Evolutionary conservation across 208 protist species (phyloP).

Genomic region (Trypanosoma avium): DNA sequence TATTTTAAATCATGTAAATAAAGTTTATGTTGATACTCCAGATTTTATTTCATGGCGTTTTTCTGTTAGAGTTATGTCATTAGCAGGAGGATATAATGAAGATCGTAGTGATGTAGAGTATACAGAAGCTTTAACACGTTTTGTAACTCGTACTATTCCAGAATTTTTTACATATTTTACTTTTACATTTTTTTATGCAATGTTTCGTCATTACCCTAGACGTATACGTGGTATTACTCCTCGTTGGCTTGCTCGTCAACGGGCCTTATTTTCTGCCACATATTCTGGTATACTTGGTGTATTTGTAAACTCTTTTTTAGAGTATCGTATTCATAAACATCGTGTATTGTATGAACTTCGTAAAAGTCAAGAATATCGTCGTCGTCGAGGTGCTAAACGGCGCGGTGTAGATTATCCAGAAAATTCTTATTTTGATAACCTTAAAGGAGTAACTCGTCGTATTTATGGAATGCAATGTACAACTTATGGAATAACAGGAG

Average conservation of each 20-base stretch:
- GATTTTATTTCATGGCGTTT: conserved; percentile 91
- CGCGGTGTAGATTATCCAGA: conserved; percentile 56
- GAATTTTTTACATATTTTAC: conserved; percentile 86
- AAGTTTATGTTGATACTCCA: conserved; percentile 77
- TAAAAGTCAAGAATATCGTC: conserved; percentile 70
- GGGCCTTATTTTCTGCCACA: conserved; percentile 71
- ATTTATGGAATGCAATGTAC: conserved; percentile 68
- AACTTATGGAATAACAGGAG: conserved; percentile 52
- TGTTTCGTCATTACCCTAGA: conserved; percentile 76
- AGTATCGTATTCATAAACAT: conserved; percentile 79
- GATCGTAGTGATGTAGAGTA: conserved; percentile 84
- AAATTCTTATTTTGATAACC: conserved; percentile 77
- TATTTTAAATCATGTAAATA: conserved; percentile 88
- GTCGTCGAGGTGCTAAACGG: conserved; percentile 60
- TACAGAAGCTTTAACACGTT: conserved; percentile 70
- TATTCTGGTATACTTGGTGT: conserved; percentile 74
- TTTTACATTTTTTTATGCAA: conserved; percentile 76
- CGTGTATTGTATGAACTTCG: conserved; percentile 79
- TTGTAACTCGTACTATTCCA: conserved; percentile 64
- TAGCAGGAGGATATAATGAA: conserved; percentile 88
- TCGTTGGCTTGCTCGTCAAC: conserved; percentile 76
- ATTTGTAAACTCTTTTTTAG: conserved; percentile 60
- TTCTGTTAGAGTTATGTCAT: conserved; percentile 84
- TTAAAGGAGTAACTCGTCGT: conserved; percentile 76
- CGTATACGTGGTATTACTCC: conserved; percentile 78